These are phyloP conservation scores for Metarhizium anisopliae DNA, from an alignment of 2,329 filamentous ascomycete genomes.

Conservation along the genomic window DNA sequence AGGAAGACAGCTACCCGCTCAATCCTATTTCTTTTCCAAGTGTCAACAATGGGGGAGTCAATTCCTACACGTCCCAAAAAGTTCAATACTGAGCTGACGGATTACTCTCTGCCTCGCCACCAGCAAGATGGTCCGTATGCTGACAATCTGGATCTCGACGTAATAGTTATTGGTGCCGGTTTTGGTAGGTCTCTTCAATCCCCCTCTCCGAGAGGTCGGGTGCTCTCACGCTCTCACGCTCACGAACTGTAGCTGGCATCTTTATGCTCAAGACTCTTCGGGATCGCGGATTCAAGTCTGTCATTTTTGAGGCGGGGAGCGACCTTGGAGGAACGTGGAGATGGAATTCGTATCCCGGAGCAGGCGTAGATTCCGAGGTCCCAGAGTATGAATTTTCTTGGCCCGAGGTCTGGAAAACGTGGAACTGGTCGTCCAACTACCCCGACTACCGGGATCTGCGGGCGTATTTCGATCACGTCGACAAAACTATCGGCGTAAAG, in stretches of 20 bases:
- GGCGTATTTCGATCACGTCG: constrained; percentile 50
- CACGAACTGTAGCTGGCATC: constrained; percentile 27
- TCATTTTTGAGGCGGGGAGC: constrained; percentile 43
- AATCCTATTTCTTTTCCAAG: not conserved
- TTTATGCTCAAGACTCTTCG: constrained; percentile 44
- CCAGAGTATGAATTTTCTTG: constrained; percentile 45
- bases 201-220: not conserved
- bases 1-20: too few species aligned
- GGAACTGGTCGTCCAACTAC: constrained; percentile 47
- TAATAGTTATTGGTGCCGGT: constrained; percentile 35
- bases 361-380: constrained; percentile 43
- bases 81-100: not conserved
- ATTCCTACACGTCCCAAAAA: not conserved
- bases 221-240: not conserved
- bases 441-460: constrained; percentile 43
- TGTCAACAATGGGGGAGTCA: not conserved
- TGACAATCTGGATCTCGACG: constrained; percentile 17
- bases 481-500: constrained; percentile 43
- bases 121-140: not conserved
- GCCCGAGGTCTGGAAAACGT: constrained; percentile 43
- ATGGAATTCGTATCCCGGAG: constrained; percentile 48
- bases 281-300: constrained; percentile 36
- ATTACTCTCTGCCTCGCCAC: not conserved
- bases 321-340: constrained; percentile 45
- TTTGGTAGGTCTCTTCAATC: constrained; percentile 23